These are phyloP conservation scores for Penicillium pancosmium DNA, from an alignment of 495 filamentous ascomycete genomes.

Conservation along the genomic window DNA sequence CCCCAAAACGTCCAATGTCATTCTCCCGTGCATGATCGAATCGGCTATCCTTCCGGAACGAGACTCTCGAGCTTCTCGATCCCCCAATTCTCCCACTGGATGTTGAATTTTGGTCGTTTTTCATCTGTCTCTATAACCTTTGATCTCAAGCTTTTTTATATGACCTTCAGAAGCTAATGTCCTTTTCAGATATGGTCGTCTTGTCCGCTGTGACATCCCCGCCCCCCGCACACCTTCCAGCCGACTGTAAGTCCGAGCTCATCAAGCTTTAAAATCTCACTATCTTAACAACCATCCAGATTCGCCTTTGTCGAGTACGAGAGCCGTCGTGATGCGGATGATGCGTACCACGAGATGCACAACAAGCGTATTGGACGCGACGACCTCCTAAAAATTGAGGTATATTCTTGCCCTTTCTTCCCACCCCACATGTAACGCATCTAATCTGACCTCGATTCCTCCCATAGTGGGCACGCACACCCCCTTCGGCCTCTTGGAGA, in stretches of 20 bases:
- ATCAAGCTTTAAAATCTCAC: conserved; percentile 8
- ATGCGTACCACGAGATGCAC: conserved; percentile 99
- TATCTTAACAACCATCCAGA: conserved; percentile 48
- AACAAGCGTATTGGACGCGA: conserved; percentile 98
- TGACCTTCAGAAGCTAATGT: background rate
- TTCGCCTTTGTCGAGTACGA: conserved; percentile 99
- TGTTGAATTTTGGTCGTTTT: conserved; percentile 13
- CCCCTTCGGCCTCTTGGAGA: conserved; percentile 96
- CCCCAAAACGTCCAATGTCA: conserved; percentile 20
- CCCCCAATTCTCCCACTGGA: background rate
- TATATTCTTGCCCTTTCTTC: conserved; percentile 45
- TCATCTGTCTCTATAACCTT: conserved; percentile 17
- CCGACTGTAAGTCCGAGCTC: conserved; percentile 76
- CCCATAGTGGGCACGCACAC: conserved; percentile 94
- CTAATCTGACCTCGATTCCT: background rate
- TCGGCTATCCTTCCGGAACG: background rate
- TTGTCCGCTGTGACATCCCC: conserved; percentile 98
- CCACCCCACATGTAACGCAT: conserved; percentile 3
- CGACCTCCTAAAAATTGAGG: conserved; percentile 97
- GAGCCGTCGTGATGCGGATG: conserved; percentile 97
- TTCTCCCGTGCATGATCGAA: conserved; percentile 4
- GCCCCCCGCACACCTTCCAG: conserved; percentile 90
- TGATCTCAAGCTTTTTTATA: background rate
- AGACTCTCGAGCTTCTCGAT: background rate
- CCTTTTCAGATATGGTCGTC: conserved; percentile 81